Base-by-base conservation (phyloP, 257 asterid genomes). In the Nicotiana otophora region DNA sequence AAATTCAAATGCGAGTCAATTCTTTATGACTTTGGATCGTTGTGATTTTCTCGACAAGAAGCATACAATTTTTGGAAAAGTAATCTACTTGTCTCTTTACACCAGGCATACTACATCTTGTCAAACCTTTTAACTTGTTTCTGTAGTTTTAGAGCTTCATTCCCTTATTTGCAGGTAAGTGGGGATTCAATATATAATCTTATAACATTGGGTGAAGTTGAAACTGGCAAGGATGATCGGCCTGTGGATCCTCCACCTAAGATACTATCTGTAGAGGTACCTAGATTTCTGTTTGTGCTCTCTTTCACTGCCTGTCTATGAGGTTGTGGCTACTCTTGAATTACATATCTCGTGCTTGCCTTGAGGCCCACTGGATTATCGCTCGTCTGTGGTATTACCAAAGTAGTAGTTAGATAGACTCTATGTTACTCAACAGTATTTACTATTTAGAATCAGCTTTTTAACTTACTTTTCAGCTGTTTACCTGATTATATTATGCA, bases 21-120 rank as follows among this genome's bases (percentile, higher is more conserved):
- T 96, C 90, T 96, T 96, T 77, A 86, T 92, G 6, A 92, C 98
- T 19, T 86, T 96, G 88, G 99, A 96, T 87, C 93, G 92, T 26
- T 89, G 97, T 20, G 98, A 96, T 83, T 92, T 91, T 90, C 96
- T 96, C 83, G 98, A 96, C 87, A 94, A 93, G 91, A 93, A 96
- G 90, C 98, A 94, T 83, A 96, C 99, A 1, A 93, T 96, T 65
- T 96, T 96, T 78, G 99, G 99, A 86, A 96, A 94, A 86, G 99
- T 94, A 91, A 86, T 83, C 83, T 80, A 80, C 66, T 60, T 33
- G 54, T 70, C 48, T 80, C 57, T 42, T 66, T 60, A 31, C 42
- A 39, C 66, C 68, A n/a, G 34, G 33, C 62, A 23, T 53, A 30
- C 69, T 16, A 77, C 72, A 68, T 69, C n/a, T 85, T 28, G 12